These are phyloP conservation scores for Naganishia sp. DNA, from an alignment of 1,284 basidiomycete genomes.

Conservation along the genomic window DNA sequence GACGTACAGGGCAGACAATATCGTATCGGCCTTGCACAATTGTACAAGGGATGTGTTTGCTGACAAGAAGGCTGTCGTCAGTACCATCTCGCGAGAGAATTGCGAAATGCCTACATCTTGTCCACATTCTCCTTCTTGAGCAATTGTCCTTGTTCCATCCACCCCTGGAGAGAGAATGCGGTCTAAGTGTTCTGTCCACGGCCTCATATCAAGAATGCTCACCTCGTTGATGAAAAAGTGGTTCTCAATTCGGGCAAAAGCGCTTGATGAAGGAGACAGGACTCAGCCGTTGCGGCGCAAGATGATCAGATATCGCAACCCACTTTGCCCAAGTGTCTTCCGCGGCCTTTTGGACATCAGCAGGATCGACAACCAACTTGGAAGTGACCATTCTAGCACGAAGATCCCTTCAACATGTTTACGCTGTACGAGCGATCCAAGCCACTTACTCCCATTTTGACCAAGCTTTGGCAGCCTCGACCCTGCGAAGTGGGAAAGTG, in stretches of 20 bases:
- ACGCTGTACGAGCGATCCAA: not conserved
- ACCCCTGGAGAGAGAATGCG: constrained; percentile 60
- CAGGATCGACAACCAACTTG: constrained; percentile 69
- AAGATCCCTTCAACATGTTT: not conserved
- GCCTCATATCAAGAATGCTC: constrained; percentile 1
- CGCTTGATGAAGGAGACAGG: constrained; percentile 55
- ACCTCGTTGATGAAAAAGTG: constrained; percentile 85
- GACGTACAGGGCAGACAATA: constrained; percentile 57
- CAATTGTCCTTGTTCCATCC: constrained; percentile 86
- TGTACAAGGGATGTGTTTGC: constrained; percentile 78
- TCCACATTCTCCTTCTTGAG: constrained; percentile 79
- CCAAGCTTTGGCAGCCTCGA: constrained; percentile 81
- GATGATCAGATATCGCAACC: constrained; percentile 40
- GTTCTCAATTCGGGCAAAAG: constrained; percentile 87
- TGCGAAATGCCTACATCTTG: constrained; percentile 70
- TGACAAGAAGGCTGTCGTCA: constrained; percentile 42
- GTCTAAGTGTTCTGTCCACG: not conserved
- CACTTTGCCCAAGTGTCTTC: constrained; percentile 75
- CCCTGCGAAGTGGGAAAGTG: constrained; percentile 40
- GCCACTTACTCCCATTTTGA: constrained; percentile 77
- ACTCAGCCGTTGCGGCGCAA: not conserved
- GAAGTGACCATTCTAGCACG: constrained; percentile 70
- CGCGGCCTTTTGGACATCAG: constrained; percentile 68
- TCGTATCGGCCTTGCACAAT: constrained; percentile 76
- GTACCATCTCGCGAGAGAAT: not conserved